These are phyloP conservation scores for Vigna mungo DNA, from an alignment of 306 rosid genomes.

Conservation along the genomic window DNA sequence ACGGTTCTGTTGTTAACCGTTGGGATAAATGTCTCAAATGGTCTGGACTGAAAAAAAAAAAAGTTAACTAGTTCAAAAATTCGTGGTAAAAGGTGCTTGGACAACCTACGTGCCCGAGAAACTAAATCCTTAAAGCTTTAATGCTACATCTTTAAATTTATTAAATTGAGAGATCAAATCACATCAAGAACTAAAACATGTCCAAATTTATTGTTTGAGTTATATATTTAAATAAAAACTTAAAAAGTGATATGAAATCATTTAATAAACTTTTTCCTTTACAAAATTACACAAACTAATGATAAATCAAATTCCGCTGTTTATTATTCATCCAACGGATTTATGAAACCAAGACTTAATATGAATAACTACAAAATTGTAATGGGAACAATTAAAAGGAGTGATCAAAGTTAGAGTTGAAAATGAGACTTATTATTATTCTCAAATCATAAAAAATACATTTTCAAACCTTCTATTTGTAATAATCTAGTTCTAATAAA, in stretches of 20 bases:
- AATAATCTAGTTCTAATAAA: no score
- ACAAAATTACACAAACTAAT: background rate
- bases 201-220: background rate
- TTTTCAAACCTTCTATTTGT: no score
- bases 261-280: background rate
- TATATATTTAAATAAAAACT: background rate
- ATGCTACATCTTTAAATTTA: background rate
- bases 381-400: background rate
- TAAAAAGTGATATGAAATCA: background rate
- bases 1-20: background rate
- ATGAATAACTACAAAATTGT: background rate
- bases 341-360: background rate
- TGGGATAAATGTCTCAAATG: background rate
- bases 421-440: no score
- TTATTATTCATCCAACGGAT: background rate
- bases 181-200: background rate
- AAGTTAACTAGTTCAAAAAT: background rate
- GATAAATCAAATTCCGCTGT: no score
- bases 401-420: background rate
- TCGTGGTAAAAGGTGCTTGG: background rate
- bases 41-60: background rate
- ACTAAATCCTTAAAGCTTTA: no score
- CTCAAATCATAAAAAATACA: no score
- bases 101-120: background rate
- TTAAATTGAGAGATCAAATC: background rate